Evolutionary conservation across 495 filamentous ascomycete species (phyloP), one percentile per base, ranked within the genome.

Genomic region (Bacidia gigantensis): DNA sequence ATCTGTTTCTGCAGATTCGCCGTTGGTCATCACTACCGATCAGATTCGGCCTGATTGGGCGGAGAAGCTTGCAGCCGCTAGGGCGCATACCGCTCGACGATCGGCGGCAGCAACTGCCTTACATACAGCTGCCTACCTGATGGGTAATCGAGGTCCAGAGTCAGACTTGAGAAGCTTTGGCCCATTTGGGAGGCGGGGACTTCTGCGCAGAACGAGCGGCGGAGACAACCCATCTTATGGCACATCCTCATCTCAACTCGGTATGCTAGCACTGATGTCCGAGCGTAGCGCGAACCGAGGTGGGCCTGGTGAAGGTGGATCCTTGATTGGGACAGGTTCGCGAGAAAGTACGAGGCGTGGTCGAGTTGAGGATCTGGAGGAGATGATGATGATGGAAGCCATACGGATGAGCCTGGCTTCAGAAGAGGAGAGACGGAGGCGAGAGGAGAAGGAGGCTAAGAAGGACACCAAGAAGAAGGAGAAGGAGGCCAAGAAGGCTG

Each of bases 321-420:
- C 65, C 18, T 65, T 61, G 3, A 71, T 71, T 51, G 46, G 76
- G 18, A 67, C 70, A 17, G 68, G 76, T 18, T 68, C 73, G 7
- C 72, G 78, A n/a, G 69, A 68, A 17, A 77, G 72, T 55, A 78
- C 81, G 12, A 72, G 86, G 47, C 70, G 81, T 46, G 79, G 62
- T 49, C 72, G 87, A 43, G 73, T 92, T 49, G 87, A 93, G 42
- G 90, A 96, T 59, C 69, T 97, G 11, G 92, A 98, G 62, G 90
- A 95, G 45, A 86, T 97, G 72, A 98, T 98, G 92, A 86, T 96
- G 76, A 85, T 89, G 74, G 92, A 97, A 63, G 92, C 92, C 1
- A 90, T 98, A 49, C 73, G 92, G 26, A 66, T 95, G 44, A 93
- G 87, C 46, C 70, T 97, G 23, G 89, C 83, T 7, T 83, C 84